A percentile compares a stretch with the other conserved stretches of the same genome.
These are phyloP conservation scores for Backusella westeae DNA, from an alignment of 192 early-diverging fungal genomes.

Conservation along the genomic window DNA sequence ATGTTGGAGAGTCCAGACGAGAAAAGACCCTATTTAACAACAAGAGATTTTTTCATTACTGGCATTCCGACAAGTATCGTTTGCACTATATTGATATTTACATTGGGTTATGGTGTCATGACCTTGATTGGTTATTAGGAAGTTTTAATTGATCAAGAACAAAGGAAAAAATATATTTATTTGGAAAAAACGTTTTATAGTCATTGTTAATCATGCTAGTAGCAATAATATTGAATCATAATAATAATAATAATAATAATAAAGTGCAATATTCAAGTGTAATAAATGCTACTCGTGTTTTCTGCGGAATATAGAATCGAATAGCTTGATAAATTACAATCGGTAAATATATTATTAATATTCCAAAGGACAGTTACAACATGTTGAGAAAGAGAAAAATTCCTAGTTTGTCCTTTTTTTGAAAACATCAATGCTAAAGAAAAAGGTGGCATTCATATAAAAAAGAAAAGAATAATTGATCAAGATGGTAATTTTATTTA, in stretches of 20 bases:
- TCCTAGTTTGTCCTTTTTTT: background rate
- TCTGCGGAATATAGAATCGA: background rate
- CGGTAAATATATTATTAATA: background rate
- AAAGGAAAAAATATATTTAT: background rate
- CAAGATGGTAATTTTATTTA: background rate
- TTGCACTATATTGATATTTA: conserved; percentile 52
- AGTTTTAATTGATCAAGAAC: background rate
- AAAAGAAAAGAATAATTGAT: background rate
- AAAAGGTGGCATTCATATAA: background rate
- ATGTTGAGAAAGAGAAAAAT: background rate
- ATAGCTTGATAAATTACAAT: background rate
- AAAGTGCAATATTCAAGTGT: too few relatives aligned
- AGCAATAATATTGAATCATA: background rate
- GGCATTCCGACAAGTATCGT: conserved; percentile 56
- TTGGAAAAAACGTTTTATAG: background rate
- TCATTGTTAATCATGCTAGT: background rate
- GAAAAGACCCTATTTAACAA: conserved; percentile 55
- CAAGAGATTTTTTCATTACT: conserved; percentile 60
- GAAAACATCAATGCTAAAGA: background rate
- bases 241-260: too few relatives aligned
- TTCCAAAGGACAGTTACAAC: background rate
- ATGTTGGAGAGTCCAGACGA: conserved; percentile 59
- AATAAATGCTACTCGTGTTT: background rate
- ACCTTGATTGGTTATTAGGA: conserved; percentile 21
- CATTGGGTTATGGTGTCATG: conserved; percentile 64